Evolutionary conservation across 192 early-diverging fungal genomes (phyloP).

Genomic region (Mortierella hygrophila): DNA sequence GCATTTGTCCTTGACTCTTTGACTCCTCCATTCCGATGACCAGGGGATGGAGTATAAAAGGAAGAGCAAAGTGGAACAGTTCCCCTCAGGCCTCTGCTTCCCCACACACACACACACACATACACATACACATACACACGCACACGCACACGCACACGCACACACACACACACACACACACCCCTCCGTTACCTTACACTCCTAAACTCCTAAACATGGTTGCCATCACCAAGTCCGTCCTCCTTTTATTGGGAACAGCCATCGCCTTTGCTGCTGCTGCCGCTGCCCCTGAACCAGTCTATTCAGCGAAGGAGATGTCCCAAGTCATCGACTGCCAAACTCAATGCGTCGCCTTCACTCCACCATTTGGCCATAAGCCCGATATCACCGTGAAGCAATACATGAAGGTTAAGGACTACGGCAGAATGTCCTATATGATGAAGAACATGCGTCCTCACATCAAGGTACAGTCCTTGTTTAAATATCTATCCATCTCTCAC

Average conservation of each 20-base stretch:
- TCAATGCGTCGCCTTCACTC: slow-evolving; percentile 21
- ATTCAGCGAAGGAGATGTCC: slow-evolving; percentile 22
- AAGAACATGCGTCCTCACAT: slow-evolving; percentile 34
- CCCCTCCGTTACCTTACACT: neutral
- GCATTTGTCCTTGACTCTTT: too few relatives aligned
- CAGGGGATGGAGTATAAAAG: slow-evolving; percentile 12
- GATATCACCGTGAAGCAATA: slow-evolving; percentile 9
- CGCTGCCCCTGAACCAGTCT: neutral
- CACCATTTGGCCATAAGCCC: slow-evolving; percentile 24
- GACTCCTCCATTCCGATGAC: too few relatives aligned
- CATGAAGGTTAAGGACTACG: slow-evolving; percentile 32
- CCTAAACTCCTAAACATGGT: slow-evolving; percentile 32
- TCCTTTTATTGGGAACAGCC: slow-evolving; percentile 33
- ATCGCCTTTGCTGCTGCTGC: slow-evolving; percentile 27
- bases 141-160: too few relatives aligned
- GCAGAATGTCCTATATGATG: slow-evolving; percentile 34
- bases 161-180: too few relatives aligned
- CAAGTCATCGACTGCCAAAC: slow-evolving; percentile 41
- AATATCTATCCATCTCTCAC: neutral
- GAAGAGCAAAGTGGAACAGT: neutral
- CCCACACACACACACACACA: neutral
- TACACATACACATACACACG: too few relatives aligned
- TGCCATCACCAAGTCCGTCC: slow-evolving; percentile 28
- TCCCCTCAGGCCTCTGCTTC: neutral
- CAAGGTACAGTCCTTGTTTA: slow-evolving; percentile 16